Evolutionary conservation across 192 early-diverging fungal genomes (phyloP), one percentile per base, ranked within the genome.

Genomic region (Coemansia sp.): DNA sequence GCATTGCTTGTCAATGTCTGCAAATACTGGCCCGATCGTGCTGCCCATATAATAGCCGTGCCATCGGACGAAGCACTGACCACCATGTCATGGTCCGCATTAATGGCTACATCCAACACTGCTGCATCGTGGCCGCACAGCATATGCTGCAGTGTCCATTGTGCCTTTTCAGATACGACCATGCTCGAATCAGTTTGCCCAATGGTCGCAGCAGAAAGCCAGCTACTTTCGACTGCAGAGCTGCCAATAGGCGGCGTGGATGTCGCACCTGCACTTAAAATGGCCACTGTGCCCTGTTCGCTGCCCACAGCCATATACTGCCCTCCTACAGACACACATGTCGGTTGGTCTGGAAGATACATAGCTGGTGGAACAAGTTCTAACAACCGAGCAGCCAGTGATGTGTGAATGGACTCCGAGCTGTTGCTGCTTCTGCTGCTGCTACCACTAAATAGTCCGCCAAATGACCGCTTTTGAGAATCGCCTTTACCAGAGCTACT

Each of bases 61-160:
- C 72, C 72, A 50, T 75, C 72, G 9, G 54, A 54, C 10, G 72
- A 68, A 0, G 61, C 72, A 33, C 65, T 65, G 3, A 62, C 72
- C 10, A 68, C 61, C 45, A 65, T 28, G 30, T 65, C 72, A 47
- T 75, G 61, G 40, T 75, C 72, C 2, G 31, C 18, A 16, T 54
- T 56, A 12, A 75, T 46, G 15, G 72, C 60, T 7, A 61, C 66
- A 40, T 57, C 65, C 53, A 68, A 42, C 14, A 75, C 72, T 0
- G 61, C 61, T 0, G 61, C 65, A 26, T 75, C 72, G n/a, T 75
- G 72, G 0, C 65, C 61, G 38, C 54, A 54, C 10, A 75, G 37
- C 10, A 65, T 53, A 50, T 68, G 65, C 11, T 50, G 53, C 26
- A 75, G 38, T 14, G n/a, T 18, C 65, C 57, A 75, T 15, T 19